Evolutionary conservation across 352 stramenopile species (phyloP), one percentile per base, ranked within the genome.

Genomic region (Phytophthora pini): DNA sequence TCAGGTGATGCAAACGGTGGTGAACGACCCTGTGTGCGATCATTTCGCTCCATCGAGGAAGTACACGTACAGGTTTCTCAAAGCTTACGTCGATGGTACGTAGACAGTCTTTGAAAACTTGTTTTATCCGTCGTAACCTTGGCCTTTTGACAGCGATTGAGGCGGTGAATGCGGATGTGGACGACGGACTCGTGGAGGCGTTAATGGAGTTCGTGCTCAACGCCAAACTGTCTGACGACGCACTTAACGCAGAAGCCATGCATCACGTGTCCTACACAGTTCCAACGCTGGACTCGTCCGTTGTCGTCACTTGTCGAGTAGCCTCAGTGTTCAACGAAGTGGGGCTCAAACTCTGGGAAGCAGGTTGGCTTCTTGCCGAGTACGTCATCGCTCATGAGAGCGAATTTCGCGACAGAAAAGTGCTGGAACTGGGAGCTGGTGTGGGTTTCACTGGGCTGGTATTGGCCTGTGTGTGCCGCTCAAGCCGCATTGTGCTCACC

Each of bases 251-350:
- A 2, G 84, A 93, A 27, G 76, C 80, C 39, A 86, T 91, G 80
- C 84, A 94, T 48, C 74, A 94, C 58, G 80, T 92, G 24, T 90
- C 84, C 5, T 94, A 84, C 57, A 77, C 71, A 0, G 60, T 93
- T 13, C 70, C 70, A 1, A 59, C 43, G 3, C n/a, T 56, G 12
- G 39, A 56, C 8, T 32, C 49, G 11, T 57, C 39, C 13, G 13
- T 65, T 29, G 72, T 87, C 15, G 75, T 94, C 41, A 92, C 84
- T 24, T 93, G 84, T 60, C 81, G 87, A 39, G 87, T 95, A 32
- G 85, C 87, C 4, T 89, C 83, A 0, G 76, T 92, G 44, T 86
- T 91, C 45, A 95, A 95, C 49, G 87, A 95, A 5, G 87, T 95
- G 12, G 87, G 87, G 4, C 75, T 95, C 20, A 93, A 90, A 61